Base-by-base conservation (phyloP, 306 rosid genomes). In the Delonix regia region DNA sequence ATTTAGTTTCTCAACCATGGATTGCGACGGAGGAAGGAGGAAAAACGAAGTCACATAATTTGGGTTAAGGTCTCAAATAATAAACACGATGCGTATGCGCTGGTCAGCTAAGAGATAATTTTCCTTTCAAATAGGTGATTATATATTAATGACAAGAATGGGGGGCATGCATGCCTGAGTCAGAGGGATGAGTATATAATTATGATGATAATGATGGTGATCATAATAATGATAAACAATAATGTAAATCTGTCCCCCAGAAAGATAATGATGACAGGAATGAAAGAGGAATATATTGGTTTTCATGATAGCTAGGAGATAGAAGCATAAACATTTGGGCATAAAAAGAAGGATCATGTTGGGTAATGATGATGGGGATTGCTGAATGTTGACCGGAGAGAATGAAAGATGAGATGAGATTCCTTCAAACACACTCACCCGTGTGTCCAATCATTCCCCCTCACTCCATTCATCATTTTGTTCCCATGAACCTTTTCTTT, bases 371-470 rank as follows among this genome's bases (percentile, higher is more conserved):
- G 82, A 71, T 63, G 75, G 11, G 45, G 14, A 71, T 34, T 52
- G 49, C 45, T 11, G 49, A 52, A 55, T 71, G 76, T 71, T 71
- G 88, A 85, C 86, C 86, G 65, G 44, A 69, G 25, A 11, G 34
- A 70, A 65, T 44, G 24, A 49, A 38, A n/a, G n/a, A 18, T 51
- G 57, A 13, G 56, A 28, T 19, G 67, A 48, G 57, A 69, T 73
- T 78, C 78, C 90, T 84, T 87, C 64, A 68, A 66, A 68, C 59
- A 73, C 71, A 84, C 84, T 75, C 82, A 70, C 83, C 72, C 86
- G 87, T 84, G 86, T 79, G 77, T 70, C 81, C 88, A 82, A 82
- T 87, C 88, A 82, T 84, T 60, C 59, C 55, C 78, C 63, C 51
- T 21, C 73, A 71, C 33, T 55, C 62, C 44, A 13, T 74, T 76